Conservation (phyloP, 257 asterid genomes). For the Przewalskia tangutica region DNA sequence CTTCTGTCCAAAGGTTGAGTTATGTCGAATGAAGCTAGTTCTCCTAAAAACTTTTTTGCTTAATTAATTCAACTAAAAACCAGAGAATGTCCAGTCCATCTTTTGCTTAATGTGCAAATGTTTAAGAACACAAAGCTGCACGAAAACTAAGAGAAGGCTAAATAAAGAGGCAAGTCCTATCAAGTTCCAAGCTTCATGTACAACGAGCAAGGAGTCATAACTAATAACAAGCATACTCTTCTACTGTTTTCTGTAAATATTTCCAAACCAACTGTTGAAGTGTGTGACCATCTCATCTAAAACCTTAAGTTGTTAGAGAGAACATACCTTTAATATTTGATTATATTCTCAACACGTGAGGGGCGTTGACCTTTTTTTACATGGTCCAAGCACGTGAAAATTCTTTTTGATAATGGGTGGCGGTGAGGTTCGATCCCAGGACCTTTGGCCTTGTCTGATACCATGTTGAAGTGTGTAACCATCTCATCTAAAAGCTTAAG, state of each 20-base stretch:
- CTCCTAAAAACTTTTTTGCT: not conserved
- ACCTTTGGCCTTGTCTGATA: too few relatives aligned
- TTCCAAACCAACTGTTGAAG: not conserved
- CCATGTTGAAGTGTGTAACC: too few relatives aligned
- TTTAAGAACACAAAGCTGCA: not conserved
- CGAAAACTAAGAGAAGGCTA: not conserved
- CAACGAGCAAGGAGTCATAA: not conserved
- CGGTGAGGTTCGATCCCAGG: too few relatives aligned
- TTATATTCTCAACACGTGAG: too few relatives aligned
- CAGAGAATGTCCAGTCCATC: not conserved
- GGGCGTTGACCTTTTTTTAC: too few relatives aligned
- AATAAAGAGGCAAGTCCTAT: not conserved
- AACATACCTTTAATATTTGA: too few relatives aligned
- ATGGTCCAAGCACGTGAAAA: too few relatives aligned
- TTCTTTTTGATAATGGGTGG: too few relatives aligned
- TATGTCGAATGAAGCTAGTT: not conserved
- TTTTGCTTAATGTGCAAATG: not conserved
- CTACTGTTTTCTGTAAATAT: not conserved
- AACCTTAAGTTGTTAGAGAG: too few relatives aligned
- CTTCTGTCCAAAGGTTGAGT: not conserved
- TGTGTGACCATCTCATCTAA: too few relatives aligned
- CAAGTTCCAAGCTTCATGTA: not conserved
- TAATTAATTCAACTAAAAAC: not conserved
- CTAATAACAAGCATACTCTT: not conserved
- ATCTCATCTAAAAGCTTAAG: too few relatives aligned